Evolutionary conservation across 2,329 filamentous ascomycete genomes (phyloP), one percentile per base, ranked within the genome.

Genomic region (Dryadomyces quercivorus): DNA sequence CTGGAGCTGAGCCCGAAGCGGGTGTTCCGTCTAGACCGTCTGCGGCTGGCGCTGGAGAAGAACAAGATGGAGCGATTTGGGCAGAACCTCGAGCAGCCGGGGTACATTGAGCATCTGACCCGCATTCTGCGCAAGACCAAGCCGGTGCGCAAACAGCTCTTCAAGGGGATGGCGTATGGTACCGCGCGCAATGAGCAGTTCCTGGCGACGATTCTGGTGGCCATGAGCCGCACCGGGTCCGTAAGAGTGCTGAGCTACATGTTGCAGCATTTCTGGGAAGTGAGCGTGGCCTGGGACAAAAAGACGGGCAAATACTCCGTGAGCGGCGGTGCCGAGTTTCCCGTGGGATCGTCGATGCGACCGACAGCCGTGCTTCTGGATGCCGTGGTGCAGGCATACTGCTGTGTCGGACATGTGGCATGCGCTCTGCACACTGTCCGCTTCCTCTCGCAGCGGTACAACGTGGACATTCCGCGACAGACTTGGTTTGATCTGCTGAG

Each of bases 401-500:
- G 84, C n/a, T 75, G 74, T 57, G 87, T 84, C 66, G 82, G 78
- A 50, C 74, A 84, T 54, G 72, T 89, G 4, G 64, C 72, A 1
- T 70, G 74, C 1, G 85, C 80, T 13, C 63, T 84, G 26, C 73
- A 77, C 44, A 62, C 85, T 0, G 68, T 90, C 13, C 75, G 85
- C 56, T 78, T 78, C 60, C 65, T 91, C 50, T 84, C 86, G 0
- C 68, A 68, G 1, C 70, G 71, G 7, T 87, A 85, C 66, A 59
- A 69, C 1, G 68, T 92, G 22, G 58, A 70, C 1, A 80, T 92
- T 42, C 68, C 80, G 0, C 61, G 64, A 7, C 63, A 72, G 5
- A 73, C 81, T 18, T 92, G 88, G 87, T 72, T 74, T 8, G 77
- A 83, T 54, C 67, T 92, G 2, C 70, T 91, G 16, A 73, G 80